Base-by-base conservation (phyloP, 2,329 filamentous ascomycete genomes). In the Sporothrix dimorphospora region DNA sequence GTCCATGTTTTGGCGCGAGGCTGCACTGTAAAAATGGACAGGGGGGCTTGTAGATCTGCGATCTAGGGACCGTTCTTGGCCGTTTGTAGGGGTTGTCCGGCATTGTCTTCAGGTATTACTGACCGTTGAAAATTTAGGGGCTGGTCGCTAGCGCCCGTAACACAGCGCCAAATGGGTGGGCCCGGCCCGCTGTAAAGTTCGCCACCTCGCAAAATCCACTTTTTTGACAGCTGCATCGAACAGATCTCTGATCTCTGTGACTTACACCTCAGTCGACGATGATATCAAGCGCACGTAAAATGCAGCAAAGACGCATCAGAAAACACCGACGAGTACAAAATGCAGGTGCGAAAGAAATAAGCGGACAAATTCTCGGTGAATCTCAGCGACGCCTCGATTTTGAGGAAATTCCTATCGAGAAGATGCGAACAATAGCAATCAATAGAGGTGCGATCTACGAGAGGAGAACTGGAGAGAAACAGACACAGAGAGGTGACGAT, bases 1-100 rank as follows among this genome's bases (percentile, higher is more conserved):
- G 34, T 61, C 34, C 19, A 7, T 11, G 2, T 61, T 21, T 42
- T 42, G 34, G 34, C 40, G 57, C 34, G n/a, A 61, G 12, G 30
- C 40, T 61, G 16, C 57, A 61, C 57, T 24, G 38, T 34, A 61
- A 61, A 61, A 21, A 14, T 40, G 57, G 57, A 63, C 57, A 42
- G 19, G 30, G 34, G 8, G n/a, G 9, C 34, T 42, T n/a, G 30
- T 47, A 5, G 42, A 47, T 47, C 42, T 47, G 6, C 42, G 42
- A 6, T 5, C 42, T 14, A 19, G 42, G 42, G 42, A 6, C 6
- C 3, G 30, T 34, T 6, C 30, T 34, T 34, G 30, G 3, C 30
- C 30, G 30, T 34, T 34, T 34, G 30, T 34, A 34, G 14, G 42
- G 42, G 42, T 2, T 47, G 14, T n/a, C n/a, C n/a, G n/a, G n/a